Evolutionary conservation across 2,329 filamentous ascomycete genomes (phyloP), one percentile per base, ranked within the genome.

Genomic region (Trichoderma aggressivum): DNA sequence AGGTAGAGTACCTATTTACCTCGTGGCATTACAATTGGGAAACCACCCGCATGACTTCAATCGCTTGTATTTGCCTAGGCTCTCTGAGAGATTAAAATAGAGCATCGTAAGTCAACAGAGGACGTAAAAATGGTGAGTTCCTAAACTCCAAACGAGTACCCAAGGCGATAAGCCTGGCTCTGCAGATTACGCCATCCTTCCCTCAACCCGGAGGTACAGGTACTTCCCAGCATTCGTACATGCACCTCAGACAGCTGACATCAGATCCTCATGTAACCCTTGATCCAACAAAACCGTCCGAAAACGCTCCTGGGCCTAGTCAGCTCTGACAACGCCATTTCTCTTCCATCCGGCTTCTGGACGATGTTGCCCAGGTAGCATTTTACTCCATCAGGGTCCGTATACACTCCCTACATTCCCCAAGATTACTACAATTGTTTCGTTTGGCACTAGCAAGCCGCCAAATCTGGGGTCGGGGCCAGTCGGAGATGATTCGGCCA

Each of bases 231-330:
- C 7, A 34, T 28, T 34, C 26, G 18, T 21, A 36, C 34, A 66
- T 55, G 69, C 62, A 66, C 43, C 53, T 61, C 62, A 28, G 43
- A 28, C 69, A 59, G 69, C 69, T 71, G 63, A 70, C 67, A 70
- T 70, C 67, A 70, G 58, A 70, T 70, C 59, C 67, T n/a, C n/a
- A n/a, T 28, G 28, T 28, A 34, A 12, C 55, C 26, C 30, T 30
- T 4, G 7, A 30, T 56, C 53, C 53, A 56, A 47, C 39, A 53
- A 34, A 34, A 14, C 14, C 47, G 43, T 68, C n/a, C 62, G 47
- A 55, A 50, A 6, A 8, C 36, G 36, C 24, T 21, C 53, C 8
- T 30, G 30, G 30, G 14, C 24, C 12, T 14, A 2, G 32, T 12
- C 66, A 32, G n/a, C 8, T 21, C 12, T 21, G 43, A 47, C 11